phyloP scores from a whole-genome alignment of 2,329 filamentous ascomycete genomes.

The Colletotrichum phormii region DNA sequence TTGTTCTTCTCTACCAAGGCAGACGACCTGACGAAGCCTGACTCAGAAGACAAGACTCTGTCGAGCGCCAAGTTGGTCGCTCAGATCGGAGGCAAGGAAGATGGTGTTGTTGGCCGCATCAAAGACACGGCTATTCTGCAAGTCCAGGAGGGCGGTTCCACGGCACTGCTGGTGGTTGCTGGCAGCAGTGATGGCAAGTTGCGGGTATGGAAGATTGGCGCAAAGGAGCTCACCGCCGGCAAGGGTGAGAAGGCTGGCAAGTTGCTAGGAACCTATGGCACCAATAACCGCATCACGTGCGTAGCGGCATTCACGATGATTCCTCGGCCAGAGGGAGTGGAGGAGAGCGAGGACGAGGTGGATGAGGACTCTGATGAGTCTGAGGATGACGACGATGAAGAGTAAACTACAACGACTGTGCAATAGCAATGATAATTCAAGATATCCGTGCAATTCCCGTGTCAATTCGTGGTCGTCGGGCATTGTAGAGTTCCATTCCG shows the following conservation, averaged over 20 bases:
- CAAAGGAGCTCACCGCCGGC: conserved; percentile 52
- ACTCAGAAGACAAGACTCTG: conserved; percentile 49
- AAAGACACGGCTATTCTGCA: conserved; percentile 86
- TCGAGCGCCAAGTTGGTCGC: conserved; percentile 75
- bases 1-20: conserved; percentile 81
- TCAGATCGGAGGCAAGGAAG: conserved; percentile 81
- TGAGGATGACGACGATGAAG: conserved; percentile 52
- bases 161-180: conserved; percentile 70
- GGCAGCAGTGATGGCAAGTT: conserved; percentile 88
- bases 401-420: conserved; percentile 37
- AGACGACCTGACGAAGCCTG: conserved; percentile 54
- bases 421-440: conserved; percentile 11
- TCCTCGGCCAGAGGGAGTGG: conserved; percentile 69
- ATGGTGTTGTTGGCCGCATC: conserved; percentile 77
- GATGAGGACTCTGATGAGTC: conserved; percentile 53
- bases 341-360: conserved; percentile 67
- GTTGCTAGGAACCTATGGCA: conserved; percentile 83
- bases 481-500: neutral
- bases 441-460: conserved; percentile 4
- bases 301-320: conserved; percentile 88
- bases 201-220: conserved; percentile 77
- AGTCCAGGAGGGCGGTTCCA: conserved; percentile 50
- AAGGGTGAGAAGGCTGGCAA: conserved; percentile 63
- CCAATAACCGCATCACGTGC: conserved; percentile 90
- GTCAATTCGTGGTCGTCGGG: neutral